These are phyloP conservation scores for Fonsecaea multimorphosa DNA, from an alignment of 2,329 filamentous ascomycete species.

Conservation along the genomic window DNA sequence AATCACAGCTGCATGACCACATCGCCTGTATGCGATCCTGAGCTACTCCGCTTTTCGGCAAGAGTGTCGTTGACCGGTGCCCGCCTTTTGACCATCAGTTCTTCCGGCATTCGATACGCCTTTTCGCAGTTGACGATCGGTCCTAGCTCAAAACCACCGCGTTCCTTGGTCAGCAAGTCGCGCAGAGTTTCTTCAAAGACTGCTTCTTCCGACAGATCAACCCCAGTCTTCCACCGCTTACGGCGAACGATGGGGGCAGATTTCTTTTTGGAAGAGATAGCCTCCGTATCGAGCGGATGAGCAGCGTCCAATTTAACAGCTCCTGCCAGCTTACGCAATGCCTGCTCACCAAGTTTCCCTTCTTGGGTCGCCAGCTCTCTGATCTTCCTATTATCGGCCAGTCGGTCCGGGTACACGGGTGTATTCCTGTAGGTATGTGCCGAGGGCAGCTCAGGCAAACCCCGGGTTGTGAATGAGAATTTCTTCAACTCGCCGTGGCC, in stretches of 20 bases:
- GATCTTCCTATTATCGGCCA: slow-evolving; percentile 65
- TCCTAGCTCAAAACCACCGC: slow-evolving; percentile 50
- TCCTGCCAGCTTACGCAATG: slow-evolving; percentile 65
- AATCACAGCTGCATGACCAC: slow-evolving; percentile 30
- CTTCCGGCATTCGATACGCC: slow-evolving; percentile 57
- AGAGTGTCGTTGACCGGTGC: slow-evolving; percentile 35
- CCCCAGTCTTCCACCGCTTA: slow-evolving; percentile 31
- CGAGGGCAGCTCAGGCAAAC: slow-evolving; percentile 68
- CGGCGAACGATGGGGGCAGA: slow-evolving; percentile 31
- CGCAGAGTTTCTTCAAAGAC: slow-evolving; percentile 64
- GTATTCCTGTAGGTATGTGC: slow-evolving; percentile 69
- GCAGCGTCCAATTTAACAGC: slow-evolving; percentile 52
- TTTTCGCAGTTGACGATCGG: slow-evolving; percentile 67
- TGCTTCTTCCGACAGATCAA: slow-evolving; percentile 49
- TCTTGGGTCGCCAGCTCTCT: slow-evolving; percentile 69
- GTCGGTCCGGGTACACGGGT: slow-evolving; percentile 63
- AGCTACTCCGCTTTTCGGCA: slow-evolving; percentile 37
- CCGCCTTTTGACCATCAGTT: slow-evolving; percentile 44
- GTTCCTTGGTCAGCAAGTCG: slow-evolving; percentile 52
- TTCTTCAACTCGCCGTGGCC: slow-evolving; percentile 54
- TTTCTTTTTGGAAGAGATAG: slow-evolving; percentile 41
- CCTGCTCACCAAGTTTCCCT: slow-evolving; percentile 69
- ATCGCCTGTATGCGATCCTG: slow-evolving; percentile 32
- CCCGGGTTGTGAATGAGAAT: slow-evolving; percentile 62
- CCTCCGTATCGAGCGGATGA: slow-evolving; percentile 49